Conservation (phyloP, 495 filamentous ascomycete species). For the Hypoxylon fragiforme region DNA sequence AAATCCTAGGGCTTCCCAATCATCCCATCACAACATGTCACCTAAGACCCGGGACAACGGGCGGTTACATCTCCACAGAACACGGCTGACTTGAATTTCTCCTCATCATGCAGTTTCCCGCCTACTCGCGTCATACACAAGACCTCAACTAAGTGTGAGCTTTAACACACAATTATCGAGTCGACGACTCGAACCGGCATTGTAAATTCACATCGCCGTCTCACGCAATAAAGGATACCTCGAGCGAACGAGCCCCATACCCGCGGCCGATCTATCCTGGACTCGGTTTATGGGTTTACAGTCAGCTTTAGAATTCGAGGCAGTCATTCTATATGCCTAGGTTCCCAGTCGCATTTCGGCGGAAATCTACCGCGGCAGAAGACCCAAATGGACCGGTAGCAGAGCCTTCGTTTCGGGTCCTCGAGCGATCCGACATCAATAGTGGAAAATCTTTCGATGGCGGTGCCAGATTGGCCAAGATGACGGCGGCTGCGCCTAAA, state of each 20-base stretch:
- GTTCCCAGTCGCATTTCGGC: conserved; percentile 55
- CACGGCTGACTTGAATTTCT: conserved; percentile 38
- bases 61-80: conserved; percentile 36
- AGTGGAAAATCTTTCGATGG: conserved; percentile 49
- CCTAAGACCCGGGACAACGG: conserved; percentile 21
- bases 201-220: conserved; percentile 10
- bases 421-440: conserved; percentile 47
- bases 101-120: conserved; percentile 39
- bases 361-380: conserved; percentile 55
- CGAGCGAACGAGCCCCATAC: conserved; percentile 18
- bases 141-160: conserved; percentile 12
- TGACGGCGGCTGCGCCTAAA: conserved; percentile 33
- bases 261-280: conserved; percentile 2
- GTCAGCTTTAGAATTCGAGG: conserved; percentile 26
- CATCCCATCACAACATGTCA: conserved; percentile 23
- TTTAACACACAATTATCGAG: conserved; percentile 15
- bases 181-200: conserved; percentile 8
- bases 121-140: conserved; percentile 24
- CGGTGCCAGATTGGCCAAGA: conserved; percentile 38
- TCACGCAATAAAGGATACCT: conserved; percentile 7
- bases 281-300: conserved; percentile 32
- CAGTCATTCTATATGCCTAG: conserved; percentile 55
- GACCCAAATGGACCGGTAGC: conserved; percentile 49
- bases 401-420: conserved; percentile 52
- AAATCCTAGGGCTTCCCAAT: conserved; percentile 24